Percentiles rank a stretch among this genome's conserved stretches.
Conservation (phyloP, 176 grass and related monocot species). For the Lolium perenne region DNA sequence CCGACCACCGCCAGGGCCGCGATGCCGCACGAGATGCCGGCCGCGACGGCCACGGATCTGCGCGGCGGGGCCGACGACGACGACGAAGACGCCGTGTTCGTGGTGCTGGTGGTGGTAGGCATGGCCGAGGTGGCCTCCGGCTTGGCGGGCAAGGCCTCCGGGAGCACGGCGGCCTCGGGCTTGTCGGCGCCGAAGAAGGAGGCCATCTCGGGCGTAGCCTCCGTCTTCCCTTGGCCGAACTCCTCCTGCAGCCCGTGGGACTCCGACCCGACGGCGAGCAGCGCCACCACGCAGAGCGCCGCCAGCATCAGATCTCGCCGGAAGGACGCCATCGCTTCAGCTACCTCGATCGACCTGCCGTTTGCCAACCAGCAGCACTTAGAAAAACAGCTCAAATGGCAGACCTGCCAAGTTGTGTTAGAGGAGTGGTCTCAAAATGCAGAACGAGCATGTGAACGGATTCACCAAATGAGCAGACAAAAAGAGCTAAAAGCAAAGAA, state of each 20-base stretch:
- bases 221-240: background rate
- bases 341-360: background rate
- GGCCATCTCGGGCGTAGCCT: slow-evolving; percentile 36
- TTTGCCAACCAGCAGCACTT: background rate
- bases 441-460: background rate
- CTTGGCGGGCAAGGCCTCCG: slow-evolving; percentile 54
- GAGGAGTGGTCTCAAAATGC: too few relatives aligned
- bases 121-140: slow-evolving; percentile 53
- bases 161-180: slow-evolving; percentile 56
- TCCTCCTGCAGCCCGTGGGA: slow-evolving; percentile 50
- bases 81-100: background rate
- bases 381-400: background rate
- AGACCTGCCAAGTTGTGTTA: too few relatives aligned
- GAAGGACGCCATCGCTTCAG: slow-evolving; percentile 40
- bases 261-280: slow-evolving; percentile 44
- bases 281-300: slow-evolving; percentile 42
- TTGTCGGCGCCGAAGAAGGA: slow-evolving; percentile 53
- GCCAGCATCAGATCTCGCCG: slow-evolving; percentile 41
- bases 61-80: background rate
- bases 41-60: slow-evolving; percentile 52
- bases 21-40: slow-evolving; percentile 56
- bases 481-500: background rate
- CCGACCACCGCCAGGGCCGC: slow-evolving; percentile 53
- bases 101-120: slow-evolving; percentile 8
- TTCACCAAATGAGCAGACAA: background rate